Percentiles rank a stretch among this genome's conserved stretches.
phyloP scores from a whole-genome alignment of 129 eudicot species.

The Oenanthe sinensis region DNA sequence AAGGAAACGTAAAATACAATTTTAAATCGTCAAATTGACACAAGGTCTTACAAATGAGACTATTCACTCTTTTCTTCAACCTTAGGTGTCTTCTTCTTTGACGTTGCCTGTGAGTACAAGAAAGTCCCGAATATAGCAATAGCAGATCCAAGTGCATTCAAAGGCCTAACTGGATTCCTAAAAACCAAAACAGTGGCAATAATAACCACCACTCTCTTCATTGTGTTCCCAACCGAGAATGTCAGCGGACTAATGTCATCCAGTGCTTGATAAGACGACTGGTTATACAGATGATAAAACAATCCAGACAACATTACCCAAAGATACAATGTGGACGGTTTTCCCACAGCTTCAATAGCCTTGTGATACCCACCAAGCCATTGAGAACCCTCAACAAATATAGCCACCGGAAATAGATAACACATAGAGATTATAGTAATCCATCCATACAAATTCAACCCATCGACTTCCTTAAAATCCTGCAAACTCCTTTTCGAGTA shows the following conservation, averaged over 20 bases:
- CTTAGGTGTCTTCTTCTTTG: conserved; percentile 59
- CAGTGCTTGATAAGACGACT: conserved; percentile 89
- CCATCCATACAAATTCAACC: conserved; percentile 88
- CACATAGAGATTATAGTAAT: conserved; percentile 66
- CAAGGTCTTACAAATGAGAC: conserved; percentile 7
- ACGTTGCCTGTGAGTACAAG: conserved; percentile 89
- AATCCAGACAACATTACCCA: conserved; percentile 90
- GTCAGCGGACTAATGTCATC: conserved; percentile 94
- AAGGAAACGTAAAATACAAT: not conserved
- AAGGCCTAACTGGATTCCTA: conserved; percentile 89
- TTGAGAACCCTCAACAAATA: conserved; percentile 86
- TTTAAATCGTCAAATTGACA: not conserved
- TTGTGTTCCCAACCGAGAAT: conserved; percentile 89
- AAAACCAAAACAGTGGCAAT: conserved; percentile 77
- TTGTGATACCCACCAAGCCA: conserved; percentile 91
- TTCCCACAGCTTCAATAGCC: conserved; percentile 63
- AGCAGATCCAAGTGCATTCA: conserved; percentile 94
- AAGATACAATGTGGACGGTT: conserved; percentile 58
- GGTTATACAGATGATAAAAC: conserved; percentile 91
- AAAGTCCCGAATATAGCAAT: conserved; percentile 92
- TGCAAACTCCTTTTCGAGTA: conserved; percentile 90
- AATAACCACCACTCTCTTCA: conserved; percentile 97
- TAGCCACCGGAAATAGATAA: conserved; percentile 83
- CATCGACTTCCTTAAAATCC: conserved; percentile 85
- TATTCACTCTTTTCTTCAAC: conserved; percentile 52